Evolutionary conservation across 352 stramenopile genomes (phyloP), one percentile per base, ranked within the genome.

Genomic region (Globisporangium perplexum): DNA sequence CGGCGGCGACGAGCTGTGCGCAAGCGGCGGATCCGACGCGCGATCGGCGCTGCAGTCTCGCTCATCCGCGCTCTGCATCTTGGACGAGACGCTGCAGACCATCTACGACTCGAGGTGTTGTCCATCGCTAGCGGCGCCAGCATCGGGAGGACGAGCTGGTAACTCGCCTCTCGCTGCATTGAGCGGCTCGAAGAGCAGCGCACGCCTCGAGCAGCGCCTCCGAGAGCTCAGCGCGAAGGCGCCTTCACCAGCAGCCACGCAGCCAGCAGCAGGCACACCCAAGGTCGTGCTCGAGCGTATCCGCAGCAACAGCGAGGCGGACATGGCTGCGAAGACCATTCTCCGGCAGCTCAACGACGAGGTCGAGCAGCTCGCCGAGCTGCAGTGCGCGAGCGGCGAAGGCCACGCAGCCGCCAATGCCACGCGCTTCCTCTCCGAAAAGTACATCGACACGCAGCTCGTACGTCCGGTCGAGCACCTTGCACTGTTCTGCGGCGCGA

Each of bases 31-130:
- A 14, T 7, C 3, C 7, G 31, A 36, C 6, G 33, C 33, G 12
- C 14, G 17, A 7, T 6, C 8, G 18, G 23, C 22, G 22, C 47
- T 55, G 6, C 60, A 72, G 43, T 68, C 39, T 4, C 39, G 39
- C 7, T 45, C 39, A 5, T 45, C 69, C 7, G 50, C 59, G 11
- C 50, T 87, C 4, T 69, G 62, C 24, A 59, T 87, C 57, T 26
- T 84, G 42, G 69, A 84, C 50, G 71, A 84, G 35, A 78, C 71
- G 3, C 68, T 87, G 24, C 59, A 72, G 47, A 73, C 60, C 26
- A 77, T 87, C 55, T 75, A 87, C 56, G 55, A 51, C 11, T 39
- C 62, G 15, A 39, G 52, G 7, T 26, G 42, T 18, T 26, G 42
- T 18, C 18, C 18, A 2, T 4, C 48, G 26, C 4, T 22, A 33